Evolutionary conservation across 106 monocot genomes (phyloP).

Genomic region (Phalaenopsis equestris): DNA sequence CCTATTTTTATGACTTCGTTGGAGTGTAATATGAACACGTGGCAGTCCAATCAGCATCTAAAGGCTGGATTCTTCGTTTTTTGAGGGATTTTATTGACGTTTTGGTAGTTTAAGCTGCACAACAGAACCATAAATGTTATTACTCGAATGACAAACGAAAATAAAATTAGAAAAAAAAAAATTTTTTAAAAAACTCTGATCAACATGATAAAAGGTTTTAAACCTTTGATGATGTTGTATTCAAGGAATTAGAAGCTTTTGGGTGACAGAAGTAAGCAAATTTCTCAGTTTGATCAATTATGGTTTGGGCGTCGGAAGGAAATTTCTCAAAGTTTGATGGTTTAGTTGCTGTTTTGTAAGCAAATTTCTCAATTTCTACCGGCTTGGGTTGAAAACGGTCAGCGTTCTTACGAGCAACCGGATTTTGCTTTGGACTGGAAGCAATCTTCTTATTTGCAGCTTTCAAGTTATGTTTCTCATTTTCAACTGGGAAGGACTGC

Average conservation of each 20-base stretch:
- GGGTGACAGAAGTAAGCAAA: neutral
- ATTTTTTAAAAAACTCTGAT: neutral
- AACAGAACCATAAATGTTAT: neutral
- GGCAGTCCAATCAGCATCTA: neutral
- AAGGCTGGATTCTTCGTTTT: neutral
- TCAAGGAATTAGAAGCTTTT: neutral
- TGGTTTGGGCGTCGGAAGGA: neutral
- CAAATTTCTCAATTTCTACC: constrained; percentile 6
- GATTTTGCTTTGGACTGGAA: neutral
- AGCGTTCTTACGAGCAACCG: neutral
- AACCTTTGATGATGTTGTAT: neutral
- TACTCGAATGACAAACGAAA: neutral
- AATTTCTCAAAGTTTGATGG: neutral
- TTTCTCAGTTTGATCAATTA: neutral
- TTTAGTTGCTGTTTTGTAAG: neutral
- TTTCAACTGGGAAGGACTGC: neutral
- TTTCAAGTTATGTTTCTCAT: neutral
- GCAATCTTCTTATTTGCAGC: neutral
- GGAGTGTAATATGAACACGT: neutral
- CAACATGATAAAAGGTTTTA: neutral
- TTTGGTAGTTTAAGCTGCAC: neutral
- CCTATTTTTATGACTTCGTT: too few species aligned
- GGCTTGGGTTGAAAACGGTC: neutral
- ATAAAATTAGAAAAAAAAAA: neutral
- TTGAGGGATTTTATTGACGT: neutral